Evolutionary conservation across 2,329 filamentous ascomycete genomes (phyloP).

Genomic region (Aspergillus puulaauensis): DNA sequence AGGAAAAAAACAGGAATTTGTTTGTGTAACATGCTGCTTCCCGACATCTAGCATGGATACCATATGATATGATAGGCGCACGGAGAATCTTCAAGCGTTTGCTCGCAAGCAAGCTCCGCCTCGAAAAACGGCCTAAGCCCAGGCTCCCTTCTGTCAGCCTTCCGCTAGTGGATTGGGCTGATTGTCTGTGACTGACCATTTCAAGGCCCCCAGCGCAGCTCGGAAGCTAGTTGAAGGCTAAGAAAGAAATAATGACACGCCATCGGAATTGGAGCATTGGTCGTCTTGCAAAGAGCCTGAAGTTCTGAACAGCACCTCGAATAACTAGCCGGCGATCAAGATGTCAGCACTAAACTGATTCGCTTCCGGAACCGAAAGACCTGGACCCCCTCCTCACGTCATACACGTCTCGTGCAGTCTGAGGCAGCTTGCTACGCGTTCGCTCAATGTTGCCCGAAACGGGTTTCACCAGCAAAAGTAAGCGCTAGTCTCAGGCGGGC

Average conservation of each 20-base stretch:
- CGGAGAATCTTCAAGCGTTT: neutral
- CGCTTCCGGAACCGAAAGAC: neutral
- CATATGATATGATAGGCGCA: neutral
- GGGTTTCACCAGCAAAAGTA: conserved; percentile 2
- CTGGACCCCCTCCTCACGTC: neutral
- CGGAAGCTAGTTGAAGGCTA: neutral
- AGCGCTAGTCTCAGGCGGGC: conserved; percentile 6
- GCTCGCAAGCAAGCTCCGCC: neutral
- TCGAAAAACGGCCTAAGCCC: neutral
- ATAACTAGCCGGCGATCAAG: neutral
- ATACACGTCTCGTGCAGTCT: neutral
- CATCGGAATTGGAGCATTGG: neutral
- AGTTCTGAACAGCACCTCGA: neutral
- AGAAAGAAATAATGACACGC: neutral
- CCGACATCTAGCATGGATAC: neutral
- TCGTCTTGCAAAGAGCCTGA: neutral
- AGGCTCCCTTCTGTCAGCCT: neutral
- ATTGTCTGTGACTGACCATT: neutral
- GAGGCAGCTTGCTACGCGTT: neutral
- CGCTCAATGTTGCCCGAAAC: conserved; percentile 6
- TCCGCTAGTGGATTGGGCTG: no score
- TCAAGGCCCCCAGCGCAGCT: neutral
- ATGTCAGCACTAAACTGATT: conserved; percentile 4
- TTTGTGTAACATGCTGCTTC: conserved; percentile 10
- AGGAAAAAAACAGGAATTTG: neutral